Percentiles rank a stretch among this genome's conserved stretches.
phyloP scores from a whole-genome alignment of 345 rosid genomes.

The Pistacia integerrima region DNA sequence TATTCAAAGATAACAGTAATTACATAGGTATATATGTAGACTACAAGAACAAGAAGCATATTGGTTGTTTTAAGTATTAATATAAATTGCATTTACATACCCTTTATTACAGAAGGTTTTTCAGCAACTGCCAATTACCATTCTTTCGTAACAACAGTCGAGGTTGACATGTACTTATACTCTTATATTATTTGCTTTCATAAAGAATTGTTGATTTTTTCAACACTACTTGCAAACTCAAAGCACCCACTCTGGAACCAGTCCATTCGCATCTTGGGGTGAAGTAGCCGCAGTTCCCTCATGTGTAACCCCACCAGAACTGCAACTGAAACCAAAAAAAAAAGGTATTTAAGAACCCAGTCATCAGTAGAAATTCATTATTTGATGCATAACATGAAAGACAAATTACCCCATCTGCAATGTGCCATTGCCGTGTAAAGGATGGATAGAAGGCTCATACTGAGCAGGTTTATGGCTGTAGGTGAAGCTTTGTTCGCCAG shows the following conservation, averaged over 20 bases:
- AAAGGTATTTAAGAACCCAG: background rate
- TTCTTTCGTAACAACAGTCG: no score
- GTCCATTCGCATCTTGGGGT: slow-evolving; percentile 23
- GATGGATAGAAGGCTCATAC: slow-evolving; percentile 3
- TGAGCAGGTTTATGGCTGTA: slow-evolving; percentile 15
- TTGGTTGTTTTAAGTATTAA: no score
- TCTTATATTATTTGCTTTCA: background rate
- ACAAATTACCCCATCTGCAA: slow-evolving; percentile 7
- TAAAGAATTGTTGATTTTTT: background rate
- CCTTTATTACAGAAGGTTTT: no score
- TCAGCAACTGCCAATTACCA: no score
- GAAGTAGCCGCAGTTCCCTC: slow-evolving; percentile 15
- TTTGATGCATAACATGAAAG: no score
- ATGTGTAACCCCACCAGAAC: slow-evolving; percentile 13
- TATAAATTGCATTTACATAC: no score
- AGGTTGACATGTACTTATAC: background rate
- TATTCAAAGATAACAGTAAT: no score
- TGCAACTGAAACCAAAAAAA: slow-evolving; percentile 17
- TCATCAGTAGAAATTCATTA: no score
- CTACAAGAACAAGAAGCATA: no score
- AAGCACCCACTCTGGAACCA: slow-evolving; percentile 41
- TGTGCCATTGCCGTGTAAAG: slow-evolving; percentile 9
- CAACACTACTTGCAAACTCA: slow-evolving; percentile 2
- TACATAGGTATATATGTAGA: no score
- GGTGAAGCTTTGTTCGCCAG: slow-evolving; percentile 9